phyloP scores from a whole-genome alignment of 805 yeast species.

The Ogataea pini region DNA sequence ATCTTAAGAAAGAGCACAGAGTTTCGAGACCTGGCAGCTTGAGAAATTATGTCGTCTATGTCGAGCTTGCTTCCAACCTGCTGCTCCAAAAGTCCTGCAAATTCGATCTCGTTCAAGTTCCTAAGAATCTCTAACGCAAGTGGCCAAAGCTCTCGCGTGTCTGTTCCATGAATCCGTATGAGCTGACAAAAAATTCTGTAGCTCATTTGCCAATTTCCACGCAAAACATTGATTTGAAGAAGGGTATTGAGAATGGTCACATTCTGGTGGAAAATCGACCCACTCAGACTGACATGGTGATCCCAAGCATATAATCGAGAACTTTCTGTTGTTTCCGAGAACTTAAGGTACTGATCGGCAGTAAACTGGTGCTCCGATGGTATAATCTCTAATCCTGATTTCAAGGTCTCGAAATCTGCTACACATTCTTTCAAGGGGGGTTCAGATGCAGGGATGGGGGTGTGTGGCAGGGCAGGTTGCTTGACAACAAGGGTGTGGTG shows the following conservation, averaged over 20 bases:
- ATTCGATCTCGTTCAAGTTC: constrained; percentile 29
- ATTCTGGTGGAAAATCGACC: constrained; percentile 17
- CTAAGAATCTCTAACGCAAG: constrained; percentile 57
- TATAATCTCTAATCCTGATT: constrained; percentile 17
- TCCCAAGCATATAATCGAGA: constrained; percentile 2
- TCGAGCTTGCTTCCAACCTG: neutral
- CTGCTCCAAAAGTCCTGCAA: constrained; percentile 6
- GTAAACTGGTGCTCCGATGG: constrained; percentile 12
- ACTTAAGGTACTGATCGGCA: constrained; percentile 18
- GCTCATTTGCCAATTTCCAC: constrained; percentile 56
- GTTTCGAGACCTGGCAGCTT: constrained; percentile 1
- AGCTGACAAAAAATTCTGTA: constrained; percentile 53
- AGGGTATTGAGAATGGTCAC: constrained; percentile 40
- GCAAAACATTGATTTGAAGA: constrained; percentile 49
- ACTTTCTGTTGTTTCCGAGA: constrained; percentile 8
- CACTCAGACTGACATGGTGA: constrained; percentile 12
- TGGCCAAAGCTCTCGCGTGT: constrained; percentile 62
- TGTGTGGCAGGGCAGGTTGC: neutral
- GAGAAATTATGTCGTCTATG: neutral
- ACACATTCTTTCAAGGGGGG: constrained; percentile 4
- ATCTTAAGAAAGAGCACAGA: neutral
- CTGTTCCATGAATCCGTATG: constrained; percentile 49
- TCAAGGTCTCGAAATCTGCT: constrained; percentile 8
- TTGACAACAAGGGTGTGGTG: neutral
- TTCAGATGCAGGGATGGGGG: neutral